phyloP scores from a whole-genome alignment of 495 filamentous ascomycete genomes.

The Podospora sp. region DNA sequence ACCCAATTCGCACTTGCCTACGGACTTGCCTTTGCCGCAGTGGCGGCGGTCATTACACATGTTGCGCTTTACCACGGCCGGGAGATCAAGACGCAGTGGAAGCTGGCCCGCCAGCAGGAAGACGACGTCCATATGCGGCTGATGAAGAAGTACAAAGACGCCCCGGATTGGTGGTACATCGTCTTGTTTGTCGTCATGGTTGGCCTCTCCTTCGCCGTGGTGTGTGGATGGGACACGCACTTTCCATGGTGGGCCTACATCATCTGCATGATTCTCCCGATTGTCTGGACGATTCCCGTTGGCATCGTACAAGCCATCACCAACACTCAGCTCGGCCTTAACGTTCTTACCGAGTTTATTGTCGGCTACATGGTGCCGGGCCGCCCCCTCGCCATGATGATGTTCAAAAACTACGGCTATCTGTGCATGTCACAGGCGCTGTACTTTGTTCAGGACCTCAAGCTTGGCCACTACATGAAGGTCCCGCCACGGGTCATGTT shows the following conservation, averaged over 20 bases:
- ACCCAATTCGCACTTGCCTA: constrained; percentile 66
- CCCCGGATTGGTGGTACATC: constrained; percentile 59
- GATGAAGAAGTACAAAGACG: constrained; percentile 61
- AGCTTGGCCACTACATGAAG: constrained; percentile 73
- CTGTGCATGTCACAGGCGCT: constrained; percentile 62
- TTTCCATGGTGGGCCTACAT: constrained; percentile 69
- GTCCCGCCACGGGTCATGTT: constrained; percentile 67
- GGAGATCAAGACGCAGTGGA: constrained; percentile 57
- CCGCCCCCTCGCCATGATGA: constrained; percentile 64
- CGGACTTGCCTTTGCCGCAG: constrained; percentile 69
- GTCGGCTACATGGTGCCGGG: constrained; percentile 71
- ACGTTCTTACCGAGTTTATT: constrained; percentile 70
- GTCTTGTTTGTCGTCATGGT: constrained; percentile 48
- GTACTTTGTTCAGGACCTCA: constrained; percentile 52
- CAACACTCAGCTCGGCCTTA: constrained; percentile 68
- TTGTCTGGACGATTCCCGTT: constrained; percentile 58
- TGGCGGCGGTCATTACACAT: constrained; percentile 67
- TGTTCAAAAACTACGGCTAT: constrained; percentile 74
- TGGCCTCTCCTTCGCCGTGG: constrained; percentile 51
- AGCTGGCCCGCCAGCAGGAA: constrained; percentile 56
- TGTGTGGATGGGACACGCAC: constrained; percentile 64
- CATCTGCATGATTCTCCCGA: constrained; percentile 58
- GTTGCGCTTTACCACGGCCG: constrained; percentile 64
- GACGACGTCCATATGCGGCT: constrained; percentile 69
- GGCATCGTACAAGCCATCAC: constrained; percentile 66